Evolutionary conservation across 352 stramenopile species (phyloP), one percentile per base, ranked within the genome.

Genomic region (Globisporangium takayamanum): DNA sequence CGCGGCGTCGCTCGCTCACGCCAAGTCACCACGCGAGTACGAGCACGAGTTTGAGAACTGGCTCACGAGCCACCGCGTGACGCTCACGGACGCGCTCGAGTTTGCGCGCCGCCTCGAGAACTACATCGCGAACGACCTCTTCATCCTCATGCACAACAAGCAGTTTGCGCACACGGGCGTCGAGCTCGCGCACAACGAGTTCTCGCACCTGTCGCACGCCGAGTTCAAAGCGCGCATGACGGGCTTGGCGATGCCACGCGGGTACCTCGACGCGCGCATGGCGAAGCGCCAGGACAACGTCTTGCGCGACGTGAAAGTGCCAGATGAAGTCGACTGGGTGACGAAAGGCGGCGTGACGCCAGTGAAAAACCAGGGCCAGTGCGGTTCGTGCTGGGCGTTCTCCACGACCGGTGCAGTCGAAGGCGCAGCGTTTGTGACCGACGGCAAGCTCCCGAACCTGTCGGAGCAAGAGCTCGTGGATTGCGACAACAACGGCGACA

Each of bases 321-420:
- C 93, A 0, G 70, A 89, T 1, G 66, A 75, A n/a, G 42, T 73
- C 18, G 66, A 73, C 47, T 73, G 66, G 77, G 79, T 67, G 48
- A 72, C 51, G 20, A 75, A 73, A 3, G 47, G 28, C 10, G 83
- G 68, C 37, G 66, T 87, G 14, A 73, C 71, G 14, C 50, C 55
- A 26, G 62, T 98, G 37, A 97, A 98, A 56, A 93, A 99, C 71
- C 97, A 99, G 69, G 97, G 93, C 7, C 66, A 88, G 7, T 99
- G 97, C 66, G 95, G 96, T 3, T 97, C 89, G n/a, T 99, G 96
- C 76, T 99, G 97, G 96, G 89, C 95, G 5, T 99, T 99, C 72
- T 96, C 92, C 14, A 90, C 90, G 2, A 78, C 95, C 3, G 87
- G 89, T 5, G 92, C 85, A 5, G 66, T 98, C 2, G 94, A 99